phyloP scores from a whole-genome alignment of 129 eudicot genomes.

The Flaveria linearis region DNA sequence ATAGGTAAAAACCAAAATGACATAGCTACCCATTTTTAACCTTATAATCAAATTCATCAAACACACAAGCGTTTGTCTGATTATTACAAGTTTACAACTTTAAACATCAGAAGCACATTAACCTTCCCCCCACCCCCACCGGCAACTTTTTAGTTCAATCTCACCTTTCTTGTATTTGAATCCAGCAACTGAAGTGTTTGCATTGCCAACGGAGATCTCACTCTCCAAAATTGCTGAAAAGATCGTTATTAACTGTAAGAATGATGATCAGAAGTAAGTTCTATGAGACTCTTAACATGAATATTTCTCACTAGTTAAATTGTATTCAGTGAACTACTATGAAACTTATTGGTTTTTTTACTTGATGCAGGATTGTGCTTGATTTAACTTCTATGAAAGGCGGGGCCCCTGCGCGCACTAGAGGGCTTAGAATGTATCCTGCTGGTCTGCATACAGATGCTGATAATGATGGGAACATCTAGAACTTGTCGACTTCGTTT shows the following conservation, averaged over 20 bases:
- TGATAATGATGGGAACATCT: constrained; percentile 12
- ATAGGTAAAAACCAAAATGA: background rate
- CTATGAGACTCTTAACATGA: background rate
- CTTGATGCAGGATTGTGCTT: constrained; percentile 54
- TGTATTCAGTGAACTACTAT: background rate
- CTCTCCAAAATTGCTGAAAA: constrained; percentile 53
- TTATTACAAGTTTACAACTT: constrained; percentile 2
- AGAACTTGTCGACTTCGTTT: constrained; percentile 13
- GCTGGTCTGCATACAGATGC: constrained; percentile 14
- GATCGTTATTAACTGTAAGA: constrained; percentile 51
- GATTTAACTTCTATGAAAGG: constrained; percentile 68
- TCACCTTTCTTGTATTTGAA: constrained; percentile 9
- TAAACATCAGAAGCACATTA: background rate
- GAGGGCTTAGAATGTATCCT: constrained; percentile 55
- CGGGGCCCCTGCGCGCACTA: constrained; percentile 79
- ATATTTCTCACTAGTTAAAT: background rate
- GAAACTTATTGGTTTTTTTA: constrained; percentile 1
- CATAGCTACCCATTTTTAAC: background rate
- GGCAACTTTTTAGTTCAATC: too few relatives aligned
- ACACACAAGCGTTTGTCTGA: background rate
- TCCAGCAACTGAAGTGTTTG: constrained; percentile 47
- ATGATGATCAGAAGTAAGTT: constrained; percentile 32
- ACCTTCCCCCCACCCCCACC: too few relatives aligned
- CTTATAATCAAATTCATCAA: background rate
- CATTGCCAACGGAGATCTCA: constrained; percentile 56